These are phyloP conservation scores for Penicillium freii DNA, from an alignment of 2,329 filamentous ascomycete species.

Conservation along the genomic window DNA sequence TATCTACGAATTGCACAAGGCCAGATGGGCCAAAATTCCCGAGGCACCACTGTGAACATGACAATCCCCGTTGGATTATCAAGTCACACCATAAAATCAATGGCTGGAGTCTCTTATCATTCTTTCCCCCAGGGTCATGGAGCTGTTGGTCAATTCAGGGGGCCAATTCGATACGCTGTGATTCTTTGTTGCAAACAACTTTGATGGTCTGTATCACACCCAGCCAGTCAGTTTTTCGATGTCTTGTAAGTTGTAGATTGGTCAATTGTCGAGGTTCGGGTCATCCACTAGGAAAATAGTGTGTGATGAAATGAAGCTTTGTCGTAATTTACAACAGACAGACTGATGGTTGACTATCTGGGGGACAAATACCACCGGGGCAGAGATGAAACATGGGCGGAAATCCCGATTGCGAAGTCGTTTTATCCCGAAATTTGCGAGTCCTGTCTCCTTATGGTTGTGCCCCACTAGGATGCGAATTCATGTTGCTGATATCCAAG, in stretches of 20 bases:
- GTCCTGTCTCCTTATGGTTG: not conserved
- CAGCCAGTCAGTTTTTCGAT: not conserved
- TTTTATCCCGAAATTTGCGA: not conserved
- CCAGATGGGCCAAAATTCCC: conserved; percentile 16
- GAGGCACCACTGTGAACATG: conserved; percentile 11
- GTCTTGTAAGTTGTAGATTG: not conserved
- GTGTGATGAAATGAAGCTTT: not conserved
- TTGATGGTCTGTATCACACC: not conserved
- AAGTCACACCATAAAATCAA: conserved; percentile 10
- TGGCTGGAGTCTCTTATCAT: not conserved
- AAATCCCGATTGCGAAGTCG: not conserved
- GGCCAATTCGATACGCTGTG: not conserved
- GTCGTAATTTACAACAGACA: conserved; percentile 18
- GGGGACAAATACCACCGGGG: conserved; percentile 6
- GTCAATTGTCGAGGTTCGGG: not conserved
- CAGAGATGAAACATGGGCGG: conserved; percentile 2
- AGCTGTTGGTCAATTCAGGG: not conserved
- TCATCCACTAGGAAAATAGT: not conserved
- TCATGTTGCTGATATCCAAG: not conserved
- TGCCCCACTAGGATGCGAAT: not conserved
- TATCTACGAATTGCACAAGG: conserved; percentile 39
- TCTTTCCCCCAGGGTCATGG: not conserved
- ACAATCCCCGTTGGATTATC: not conserved
- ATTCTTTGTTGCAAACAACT: not conserved
- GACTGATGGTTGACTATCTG: conserved; percentile 9